Conservation (phyloP, 306 rosid species). For the Citrullus colocynthis region DNA sequence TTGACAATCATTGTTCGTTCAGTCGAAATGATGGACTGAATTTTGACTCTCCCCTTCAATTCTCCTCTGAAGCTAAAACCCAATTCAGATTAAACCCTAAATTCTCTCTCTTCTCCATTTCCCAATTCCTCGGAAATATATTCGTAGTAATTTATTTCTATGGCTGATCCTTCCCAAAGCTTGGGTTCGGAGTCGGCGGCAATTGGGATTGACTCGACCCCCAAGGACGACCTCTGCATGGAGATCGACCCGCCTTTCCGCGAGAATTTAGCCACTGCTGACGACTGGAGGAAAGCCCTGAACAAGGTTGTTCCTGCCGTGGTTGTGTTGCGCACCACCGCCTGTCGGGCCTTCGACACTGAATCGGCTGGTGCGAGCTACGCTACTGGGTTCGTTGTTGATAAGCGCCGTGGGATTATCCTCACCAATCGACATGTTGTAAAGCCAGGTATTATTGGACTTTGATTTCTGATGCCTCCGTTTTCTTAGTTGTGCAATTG, state of each 20-base stretch:
- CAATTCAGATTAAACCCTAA: background rate
- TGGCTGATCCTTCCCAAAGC: constrained; percentile 53
- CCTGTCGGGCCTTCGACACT: constrained; percentile 83
- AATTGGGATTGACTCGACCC: constrained; percentile 20
- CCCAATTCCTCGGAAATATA: background rate
- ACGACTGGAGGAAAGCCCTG: constrained; percentile 86
- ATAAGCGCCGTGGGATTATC: constrained; percentile 82
- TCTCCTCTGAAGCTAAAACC: background rate
- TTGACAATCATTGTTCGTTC: background rate
- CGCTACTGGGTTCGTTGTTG: constrained; percentile 90
- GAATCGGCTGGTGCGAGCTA: constrained; percentile 82
- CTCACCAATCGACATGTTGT: constrained; percentile 96
- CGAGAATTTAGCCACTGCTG: constrained; percentile 63
- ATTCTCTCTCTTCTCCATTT: background rate
- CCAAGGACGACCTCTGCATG: constrained; percentile 53
- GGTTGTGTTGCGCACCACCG: constrained; percentile 70
- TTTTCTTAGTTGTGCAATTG: background rate
- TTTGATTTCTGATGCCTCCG: background rate
- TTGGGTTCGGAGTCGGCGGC: constrained; percentile 54
- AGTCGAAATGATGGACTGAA: background rate
- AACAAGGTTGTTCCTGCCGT: constrained; percentile 81
- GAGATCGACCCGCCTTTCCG: constrained; percentile 74
- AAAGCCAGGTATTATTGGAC: constrained; percentile 51
- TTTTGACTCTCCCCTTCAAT: background rate
- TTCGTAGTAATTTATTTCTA: background rate